These are phyloP conservation scores for Aphanocladium album DNA, from an alignment of 2,329 filamentous ascomycete genomes.

Conservation along the genomic window DNA sequence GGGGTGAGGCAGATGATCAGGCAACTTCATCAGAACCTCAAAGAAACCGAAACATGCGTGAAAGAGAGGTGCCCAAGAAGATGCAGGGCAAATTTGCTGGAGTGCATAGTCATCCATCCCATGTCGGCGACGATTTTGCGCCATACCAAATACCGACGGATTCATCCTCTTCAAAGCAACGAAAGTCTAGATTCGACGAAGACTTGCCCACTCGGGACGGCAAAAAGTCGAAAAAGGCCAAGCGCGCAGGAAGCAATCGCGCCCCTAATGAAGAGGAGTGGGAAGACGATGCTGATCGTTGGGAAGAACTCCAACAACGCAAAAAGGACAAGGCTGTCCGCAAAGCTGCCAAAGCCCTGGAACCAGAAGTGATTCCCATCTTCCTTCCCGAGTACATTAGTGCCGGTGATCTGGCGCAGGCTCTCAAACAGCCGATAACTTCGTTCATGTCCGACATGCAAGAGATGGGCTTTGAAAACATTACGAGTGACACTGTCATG, in stretches of 20 bases:
- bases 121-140: constrained; percentile 5
- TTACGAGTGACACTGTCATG: constrained; percentile 76
- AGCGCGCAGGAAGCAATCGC: background rate
- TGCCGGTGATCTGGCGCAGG: constrained; percentile 72
- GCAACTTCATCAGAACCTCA: background rate
- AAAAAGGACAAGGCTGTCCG: constrained; percentile 39
- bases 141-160: background rate
- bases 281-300: constrained; percentile 34
- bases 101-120: constrained; percentile 7
- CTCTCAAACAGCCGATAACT: constrained; percentile 65
- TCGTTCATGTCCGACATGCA: constrained; percentile 71
- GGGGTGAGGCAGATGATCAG: constrained; percentile 17
- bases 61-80: constrained; percentile 7
- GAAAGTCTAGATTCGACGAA: background rate
- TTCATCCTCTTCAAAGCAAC: background rate
- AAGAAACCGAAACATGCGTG: background rate
- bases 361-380: constrained; percentile 51
- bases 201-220: background rate
- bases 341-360: constrained; percentile 35
- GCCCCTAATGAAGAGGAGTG: constrained; percentile 28
- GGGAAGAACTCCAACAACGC: constrained; percentile 34
- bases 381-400: constrained; percentile 87
- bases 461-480: constrained; percentile 84
- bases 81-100: constrained; percentile 5
- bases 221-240: constrained; percentile 9